A percentile compares a stretch with the other conserved stretches of the same genome.
Conservation (phyloP, 306 rosid species). For the Vachellia collinsii region DNA sequence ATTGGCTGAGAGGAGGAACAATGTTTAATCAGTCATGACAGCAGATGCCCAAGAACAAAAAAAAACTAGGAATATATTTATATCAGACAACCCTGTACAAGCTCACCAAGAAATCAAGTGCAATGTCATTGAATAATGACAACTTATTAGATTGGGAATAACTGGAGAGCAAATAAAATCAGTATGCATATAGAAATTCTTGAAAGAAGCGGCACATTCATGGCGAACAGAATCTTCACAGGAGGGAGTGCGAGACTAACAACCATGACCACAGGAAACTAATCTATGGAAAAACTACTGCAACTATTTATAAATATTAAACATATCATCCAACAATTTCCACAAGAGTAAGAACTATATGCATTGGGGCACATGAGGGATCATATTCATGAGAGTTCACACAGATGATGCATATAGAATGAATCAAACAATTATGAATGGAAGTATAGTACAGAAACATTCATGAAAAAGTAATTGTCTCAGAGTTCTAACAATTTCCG, state of each 20-base stretch:
- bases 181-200: conserved; percentile 26
- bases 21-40: conserved; percentile 49
- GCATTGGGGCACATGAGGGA: conserved; percentile 9
- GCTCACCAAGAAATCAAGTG: conserved; percentile 27
- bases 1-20: conserved; percentile 70
- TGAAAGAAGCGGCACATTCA: background rate
- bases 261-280: conserved; percentile 7
- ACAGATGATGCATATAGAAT: conserved; percentile 17
- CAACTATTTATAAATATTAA: background rate
- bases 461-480: conserved; percentile 8
- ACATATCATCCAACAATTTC: conserved; percentile 31
- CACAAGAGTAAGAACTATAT: background rate
- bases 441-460: conserved; percentile 24
- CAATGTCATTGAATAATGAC: conserved; percentile 24
- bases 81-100: conserved; percentile 18
- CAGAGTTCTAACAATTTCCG: conserved; percentile 15
- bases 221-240: background rate
- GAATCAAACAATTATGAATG: conserved; percentile 29
- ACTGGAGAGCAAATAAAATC: conserved; percentile 31
- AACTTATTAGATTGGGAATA: conserved; percentile 31
- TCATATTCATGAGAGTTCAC: conserved; percentile 32
- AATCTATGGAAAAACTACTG: conserved; percentile 3
- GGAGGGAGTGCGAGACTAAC: background rate
- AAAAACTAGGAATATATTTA: conserved; percentile 30
- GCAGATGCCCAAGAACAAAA: conserved; percentile 38